Evolutionary conservation across 805 yeast genomes (phyloP).

Genomic region (Yarrowia sp.): DNA sequence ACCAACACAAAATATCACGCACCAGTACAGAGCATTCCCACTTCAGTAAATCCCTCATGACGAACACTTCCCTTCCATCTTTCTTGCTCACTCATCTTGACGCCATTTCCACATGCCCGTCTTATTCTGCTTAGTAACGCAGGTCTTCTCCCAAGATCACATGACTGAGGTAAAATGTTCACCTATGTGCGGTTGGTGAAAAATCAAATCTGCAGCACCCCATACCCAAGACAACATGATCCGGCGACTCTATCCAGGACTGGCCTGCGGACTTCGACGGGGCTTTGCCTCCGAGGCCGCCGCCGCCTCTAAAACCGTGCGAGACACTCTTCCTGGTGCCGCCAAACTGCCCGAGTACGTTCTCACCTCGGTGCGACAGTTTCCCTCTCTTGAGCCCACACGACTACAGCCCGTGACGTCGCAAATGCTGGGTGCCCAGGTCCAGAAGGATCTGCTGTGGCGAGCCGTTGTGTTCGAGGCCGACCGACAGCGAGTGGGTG

Average conservation of each 20-base stretch:
- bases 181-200: neutral
- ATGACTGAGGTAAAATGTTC: slow-evolving; percentile 7
- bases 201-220: slow-evolving; percentile 28
- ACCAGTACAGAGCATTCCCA: no score
- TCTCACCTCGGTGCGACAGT: slow-evolving; percentile 75
- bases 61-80: no score
- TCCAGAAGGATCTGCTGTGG: slow-evolving; percentile 93
- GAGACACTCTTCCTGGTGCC: slow-evolving; percentile 23
- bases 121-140: no score
- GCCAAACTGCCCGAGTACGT: slow-evolving; percentile 68
- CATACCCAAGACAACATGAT: slow-evolving; percentile 26
- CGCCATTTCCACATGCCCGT: no score
- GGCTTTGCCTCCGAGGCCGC: slow-evolving; percentile 39
- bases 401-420: slow-evolving; percentile 77
- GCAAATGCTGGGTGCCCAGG: slow-evolving; percentile 70
- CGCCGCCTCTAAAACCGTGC: slow-evolving; percentile 5
- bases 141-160: neutral
- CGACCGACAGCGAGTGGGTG: slow-evolving; percentile 86
- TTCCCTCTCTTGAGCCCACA: slow-evolving; percentile 91
- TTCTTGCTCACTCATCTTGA: no score
- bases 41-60: no score
- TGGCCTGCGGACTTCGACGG: slow-evolving; percentile 19
- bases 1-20: no score
- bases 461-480: slow-evolving; percentile 92
- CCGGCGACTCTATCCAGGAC: slow-evolving; percentile 36